These are phyloP conservation scores for Blastocystis sp. DNA, from an alignment of 352 stramenopile genomes.

Conservation along the genomic window DNA sequence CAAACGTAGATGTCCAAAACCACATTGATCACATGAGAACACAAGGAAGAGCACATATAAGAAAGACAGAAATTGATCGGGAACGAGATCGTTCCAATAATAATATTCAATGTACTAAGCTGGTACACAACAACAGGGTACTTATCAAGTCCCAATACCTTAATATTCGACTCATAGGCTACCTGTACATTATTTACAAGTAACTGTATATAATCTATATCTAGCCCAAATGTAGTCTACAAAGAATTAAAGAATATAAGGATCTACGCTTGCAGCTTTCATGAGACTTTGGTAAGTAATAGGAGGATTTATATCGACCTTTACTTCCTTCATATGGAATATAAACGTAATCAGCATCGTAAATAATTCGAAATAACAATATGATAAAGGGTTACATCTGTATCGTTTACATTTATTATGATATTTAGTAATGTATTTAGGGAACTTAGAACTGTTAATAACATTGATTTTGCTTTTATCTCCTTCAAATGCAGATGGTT, in stretches of 20 bases:
- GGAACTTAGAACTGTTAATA: no score
- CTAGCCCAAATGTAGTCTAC: conserved; percentile 11
- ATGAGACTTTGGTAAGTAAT: conserved; percentile 29
- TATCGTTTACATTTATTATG: no score
- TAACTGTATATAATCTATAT: neutral
- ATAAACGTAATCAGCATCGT: conserved; percentile 22
- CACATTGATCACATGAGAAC: neutral
- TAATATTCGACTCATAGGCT: neutral
- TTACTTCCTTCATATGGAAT: neutral
- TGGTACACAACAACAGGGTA: neutral
- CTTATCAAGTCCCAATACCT: neutral
- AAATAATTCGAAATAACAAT: neutral
- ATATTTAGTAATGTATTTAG: no score
- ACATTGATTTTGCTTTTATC: neutral
- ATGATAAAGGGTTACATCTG: no score
- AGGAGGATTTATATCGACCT: conserved; percentile 2
- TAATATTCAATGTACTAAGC: conserved; percentile 6
- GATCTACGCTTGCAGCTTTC: neutral
- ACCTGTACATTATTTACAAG: conserved; percentile 29
- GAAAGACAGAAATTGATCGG: neutral
- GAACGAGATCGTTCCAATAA: conserved; percentile 1
- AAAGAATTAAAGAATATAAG: neutral
- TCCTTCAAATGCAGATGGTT: neutral
- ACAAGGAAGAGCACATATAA: neutral
- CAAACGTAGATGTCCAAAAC: neutral